A percentile compares a stretch with the other conserved stretches of the same genome.
Conservation (phyloP, 805 yeast species). For the Spathaspora gorwiae region DNA sequence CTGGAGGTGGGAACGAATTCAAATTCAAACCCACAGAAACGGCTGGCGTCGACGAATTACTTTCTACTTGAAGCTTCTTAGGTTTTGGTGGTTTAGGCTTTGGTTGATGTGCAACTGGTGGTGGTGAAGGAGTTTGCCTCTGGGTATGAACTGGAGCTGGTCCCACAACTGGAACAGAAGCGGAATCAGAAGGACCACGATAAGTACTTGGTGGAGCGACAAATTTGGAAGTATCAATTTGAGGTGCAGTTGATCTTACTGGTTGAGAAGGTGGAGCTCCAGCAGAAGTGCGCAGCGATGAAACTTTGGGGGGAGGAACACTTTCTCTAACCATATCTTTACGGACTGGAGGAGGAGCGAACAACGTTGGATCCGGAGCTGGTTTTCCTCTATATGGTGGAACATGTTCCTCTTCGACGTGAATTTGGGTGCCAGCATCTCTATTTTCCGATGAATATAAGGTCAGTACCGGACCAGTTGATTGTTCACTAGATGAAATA, state of each 20-base stretch:
- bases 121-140: constrained; percentile 2
- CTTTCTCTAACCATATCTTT: constrained; percentile 18
- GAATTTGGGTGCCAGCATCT: too few species aligned
- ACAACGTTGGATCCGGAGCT: constrained; percentile 30
- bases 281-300: constrained; percentile 1
- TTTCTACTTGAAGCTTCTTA: constrained; percentile 1
- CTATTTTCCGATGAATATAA: background rate
- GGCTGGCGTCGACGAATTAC: background rate
- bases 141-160: constrained; percentile 1
- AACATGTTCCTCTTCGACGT: too few species aligned
- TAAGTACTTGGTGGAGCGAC: constrained; percentile 40
- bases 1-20: background rate
- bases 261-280: constrained; percentile 2
- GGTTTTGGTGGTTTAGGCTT: constrained; percentile 7
- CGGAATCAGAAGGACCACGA: constrained; percentile 6
- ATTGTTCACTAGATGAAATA: background rate
- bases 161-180: constrained; percentile 3
- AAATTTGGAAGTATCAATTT: constrained; percentile 31
- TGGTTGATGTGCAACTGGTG: background rate
- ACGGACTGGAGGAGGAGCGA: constrained; percentile 42
- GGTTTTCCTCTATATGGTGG: constrained; percentile 15
- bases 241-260: constrained; percentile 12
- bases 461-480: background rate
- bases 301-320: background rate
- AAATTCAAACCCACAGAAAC: background rate